A percentile compares a stretch with the other conserved stretches of the same genome.
phyloP scores from a whole-genome alignment of 2,329 filamentous ascomycete species.

The Phaeosphaeriaceae sp. region DNA sequence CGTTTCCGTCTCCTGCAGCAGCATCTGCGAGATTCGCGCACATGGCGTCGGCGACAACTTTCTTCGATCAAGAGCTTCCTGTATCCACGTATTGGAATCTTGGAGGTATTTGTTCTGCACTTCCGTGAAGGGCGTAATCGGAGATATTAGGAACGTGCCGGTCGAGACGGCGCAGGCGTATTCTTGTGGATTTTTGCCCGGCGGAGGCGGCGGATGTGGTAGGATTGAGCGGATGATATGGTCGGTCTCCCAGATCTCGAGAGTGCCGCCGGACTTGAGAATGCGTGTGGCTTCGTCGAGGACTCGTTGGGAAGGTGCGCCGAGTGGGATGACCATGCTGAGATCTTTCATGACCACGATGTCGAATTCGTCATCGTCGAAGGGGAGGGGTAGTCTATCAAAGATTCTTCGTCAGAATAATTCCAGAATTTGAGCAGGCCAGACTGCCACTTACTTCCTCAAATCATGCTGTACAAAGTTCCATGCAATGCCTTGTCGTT shows the following conservation, averaged over 20 bases:
- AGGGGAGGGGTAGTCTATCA: constrained; percentile 70
- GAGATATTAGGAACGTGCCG: constrained; percentile 82
- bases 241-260: constrained; percentile 93
- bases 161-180: constrained; percentile 71
- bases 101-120: constrained; percentile 83
- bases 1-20: constrained; percentile 80
- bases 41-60: constrained; percentile 79
- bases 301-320: constrained; percentile 61
- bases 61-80: constrained; percentile 75
- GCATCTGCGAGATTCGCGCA: constrained; percentile 75
- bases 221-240: constrained; percentile 82
- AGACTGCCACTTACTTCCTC: constrained; percentile 56
- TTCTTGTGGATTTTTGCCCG: constrained; percentile 67
- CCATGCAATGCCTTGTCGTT: constrained; percentile 82
- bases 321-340: constrained; percentile 70
- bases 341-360: constrained; percentile 89
- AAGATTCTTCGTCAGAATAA: neutral
- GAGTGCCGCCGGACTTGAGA: constrained; percentile 76
- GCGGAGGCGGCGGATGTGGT: constrained; percentile 73
- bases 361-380: constrained; percentile 82
- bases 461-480: constrained; percentile 88
- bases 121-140: constrained; percentile 81
- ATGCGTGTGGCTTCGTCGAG: constrained; percentile 80
- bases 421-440: neutral
- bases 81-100: constrained; percentile 85